Conservation (phyloP, 495 filamentous ascomycete species). For the Penicillium pulvis region DNA sequence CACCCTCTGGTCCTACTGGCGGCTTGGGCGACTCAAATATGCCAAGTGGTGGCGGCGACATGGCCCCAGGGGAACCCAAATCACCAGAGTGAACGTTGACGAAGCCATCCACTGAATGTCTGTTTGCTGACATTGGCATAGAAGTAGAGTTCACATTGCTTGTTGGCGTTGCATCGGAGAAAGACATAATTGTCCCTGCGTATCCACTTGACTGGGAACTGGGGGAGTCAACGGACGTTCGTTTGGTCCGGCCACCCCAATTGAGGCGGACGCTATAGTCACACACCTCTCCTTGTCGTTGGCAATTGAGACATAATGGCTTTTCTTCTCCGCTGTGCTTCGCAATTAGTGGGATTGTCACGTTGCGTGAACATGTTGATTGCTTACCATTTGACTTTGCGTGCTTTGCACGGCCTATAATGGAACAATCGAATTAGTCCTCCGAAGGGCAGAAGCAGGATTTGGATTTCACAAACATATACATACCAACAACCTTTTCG, state of each 20-base stretch:
- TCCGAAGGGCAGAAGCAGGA: neutral
- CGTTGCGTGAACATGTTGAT: neutral
- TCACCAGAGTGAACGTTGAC: constrained; percentile 15
- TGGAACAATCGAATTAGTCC: neutral
- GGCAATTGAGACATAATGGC: constrained; percentile 76
- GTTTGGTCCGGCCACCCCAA: constrained; percentile 71
- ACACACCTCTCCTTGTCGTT: constrained; percentile 73
- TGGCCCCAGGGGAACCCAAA: constrained; percentile 15
- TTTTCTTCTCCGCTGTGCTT: constrained; percentile 68
- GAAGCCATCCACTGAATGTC: constrained; percentile 19
- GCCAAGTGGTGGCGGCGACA: constrained; percentile 23
- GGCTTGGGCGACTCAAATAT: constrained; percentile 34
- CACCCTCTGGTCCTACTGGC: constrained; percentile 25
- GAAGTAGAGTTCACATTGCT: constrained; percentile 14
- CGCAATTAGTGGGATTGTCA: constrained; percentile 3
- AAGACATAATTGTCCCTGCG: constrained; percentile 24
- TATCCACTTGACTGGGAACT: constrained; percentile 37
- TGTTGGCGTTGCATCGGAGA: constrained; percentile 17
- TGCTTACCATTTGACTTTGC: constrained; percentile 79
- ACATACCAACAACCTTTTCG: constrained; percentile 85
- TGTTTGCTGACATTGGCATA: constrained; percentile 17
- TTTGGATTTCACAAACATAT: neutral
- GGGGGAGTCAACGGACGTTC: constrained; percentile 41
- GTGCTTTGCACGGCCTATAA: constrained; percentile 76
- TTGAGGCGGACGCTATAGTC: constrained; percentile 87